A percentile compares a stretch with the other conserved stretches of the same genome.
phyloP scores from a whole-genome alignment of 2,329 filamentous ascomycete genomes.

The Aspergillus floridensis region DNA sequence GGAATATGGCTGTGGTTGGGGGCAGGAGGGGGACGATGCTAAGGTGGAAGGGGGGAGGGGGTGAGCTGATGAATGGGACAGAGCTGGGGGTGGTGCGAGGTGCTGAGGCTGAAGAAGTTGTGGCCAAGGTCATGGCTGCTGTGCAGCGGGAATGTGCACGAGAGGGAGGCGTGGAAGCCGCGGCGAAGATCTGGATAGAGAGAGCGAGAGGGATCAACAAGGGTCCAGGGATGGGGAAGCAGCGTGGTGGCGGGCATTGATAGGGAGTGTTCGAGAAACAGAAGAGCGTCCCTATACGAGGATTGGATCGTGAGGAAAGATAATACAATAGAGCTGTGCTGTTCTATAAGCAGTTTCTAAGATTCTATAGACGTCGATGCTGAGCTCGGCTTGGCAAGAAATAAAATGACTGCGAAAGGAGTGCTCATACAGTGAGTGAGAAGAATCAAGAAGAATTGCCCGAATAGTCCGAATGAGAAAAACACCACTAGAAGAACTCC shows the following conservation, averaged over 20 bases:
- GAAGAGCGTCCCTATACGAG: too few relatives aligned
- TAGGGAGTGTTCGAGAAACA: not conserved
- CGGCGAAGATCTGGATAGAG: constrained; percentile 52
- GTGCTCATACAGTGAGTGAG: not conserved
- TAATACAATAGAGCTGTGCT: not conserved
- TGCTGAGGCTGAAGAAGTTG: constrained; percentile 44
- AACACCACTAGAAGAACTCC: not conserved
- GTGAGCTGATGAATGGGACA: constrained; percentile 28
- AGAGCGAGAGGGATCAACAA: constrained; percentile 49
- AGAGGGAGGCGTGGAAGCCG: constrained; percentile 44
- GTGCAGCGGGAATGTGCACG: constrained; percentile 54
- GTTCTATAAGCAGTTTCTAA: not conserved
- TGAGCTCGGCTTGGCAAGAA: not conserved
- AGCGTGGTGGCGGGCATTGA: constrained; percentile 10
- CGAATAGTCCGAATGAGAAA: not conserved
- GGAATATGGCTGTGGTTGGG: constrained; percentile 80
- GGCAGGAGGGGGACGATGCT: constrained; percentile 40
- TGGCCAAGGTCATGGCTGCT: constrained; percentile 61
- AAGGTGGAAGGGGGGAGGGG: constrained; percentile 26
- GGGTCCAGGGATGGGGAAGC: constrained; percentile 43
- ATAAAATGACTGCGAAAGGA: not conserved
- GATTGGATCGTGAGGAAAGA: too few relatives aligned
- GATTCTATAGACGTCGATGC: not conserved
- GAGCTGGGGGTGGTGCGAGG: not conserved
- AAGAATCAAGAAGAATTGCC: not conserved